Evolutionary conservation across 2,329 filamentous ascomycete species (phyloP).

Genomic region (Fusarium devonianum): DNA sequence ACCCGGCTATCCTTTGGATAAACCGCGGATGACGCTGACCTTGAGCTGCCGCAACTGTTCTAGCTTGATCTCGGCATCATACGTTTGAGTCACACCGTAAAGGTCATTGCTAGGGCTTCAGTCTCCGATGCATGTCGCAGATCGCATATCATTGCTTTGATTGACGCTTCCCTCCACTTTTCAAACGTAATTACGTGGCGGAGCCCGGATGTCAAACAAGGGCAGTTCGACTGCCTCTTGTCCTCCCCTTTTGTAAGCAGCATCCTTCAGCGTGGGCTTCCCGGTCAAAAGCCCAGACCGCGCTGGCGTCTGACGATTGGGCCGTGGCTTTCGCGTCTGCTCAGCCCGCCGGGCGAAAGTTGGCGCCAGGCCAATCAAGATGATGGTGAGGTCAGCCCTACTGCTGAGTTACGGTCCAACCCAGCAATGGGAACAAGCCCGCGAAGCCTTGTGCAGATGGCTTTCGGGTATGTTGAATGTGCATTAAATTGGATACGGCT

Average conservation of each 20-base stretch:
- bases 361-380: constrained; percentile 23
- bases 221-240: neutral
- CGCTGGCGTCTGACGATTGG: constrained; percentile 27
- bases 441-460: neutral
- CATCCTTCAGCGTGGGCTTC: neutral
- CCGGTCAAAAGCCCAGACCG: constrained; percentile 25
- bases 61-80: too few relatives aligned
- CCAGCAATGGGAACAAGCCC: neutral
- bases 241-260: neutral
- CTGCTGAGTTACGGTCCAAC: constrained; percentile 17
- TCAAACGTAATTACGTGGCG: too few relatives aligned
- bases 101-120: too few relatives aligned
- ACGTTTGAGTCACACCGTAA: too few relatives aligned
- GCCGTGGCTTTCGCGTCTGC: constrained; percentile 18
- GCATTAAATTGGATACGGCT: too few relatives aligned
- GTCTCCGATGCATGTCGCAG: too few relatives aligned
- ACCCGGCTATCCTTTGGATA: too few relatives aligned
- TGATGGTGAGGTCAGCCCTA: constrained; percentile 30
- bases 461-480: constrained; percentile 2
- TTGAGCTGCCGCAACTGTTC: too few relatives aligned
- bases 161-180: too few relatives aligned
- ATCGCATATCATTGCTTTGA: too few relatives aligned
- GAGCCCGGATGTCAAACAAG: too few relatives aligned
- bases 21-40: too few relatives aligned
- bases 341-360: constrained; percentile 20